Percentiles rank a stretch among this genome's conserved stretches.
These are phyloP conservation scores for Insectozyma bohioensis DNA, from an alignment of 1,139 yeast genomes.

Conservation along the genomic window DNA sequence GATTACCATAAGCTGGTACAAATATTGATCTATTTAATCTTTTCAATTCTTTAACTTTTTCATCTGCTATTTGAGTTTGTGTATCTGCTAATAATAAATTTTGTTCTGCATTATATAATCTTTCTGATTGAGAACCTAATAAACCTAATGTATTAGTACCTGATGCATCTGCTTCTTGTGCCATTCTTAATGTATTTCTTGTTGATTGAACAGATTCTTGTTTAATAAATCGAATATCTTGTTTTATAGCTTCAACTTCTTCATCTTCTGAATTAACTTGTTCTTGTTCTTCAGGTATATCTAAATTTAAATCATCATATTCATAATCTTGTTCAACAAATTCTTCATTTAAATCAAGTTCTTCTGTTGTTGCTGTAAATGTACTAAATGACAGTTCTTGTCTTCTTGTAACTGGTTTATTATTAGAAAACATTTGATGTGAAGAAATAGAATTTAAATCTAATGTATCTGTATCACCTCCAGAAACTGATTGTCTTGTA, in stretches of 20 bases:
- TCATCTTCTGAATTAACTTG: constrained; percentile 65
- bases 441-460: constrained; percentile 45
- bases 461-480: constrained; percentile 34
- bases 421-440: constrained; percentile 28
- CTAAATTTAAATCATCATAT: constrained; percentile 39
- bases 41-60: constrained; percentile 77
- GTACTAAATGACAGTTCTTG: constrained; percentile 18
- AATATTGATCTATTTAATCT: constrained; percentile 80
- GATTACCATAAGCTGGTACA: constrained; percentile 79
- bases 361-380: no score
- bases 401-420: constrained; percentile 27
- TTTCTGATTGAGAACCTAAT: constrained; percentile 89
- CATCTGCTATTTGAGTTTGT: constrained; percentile 81
- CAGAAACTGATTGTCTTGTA: constrained; percentile 10
- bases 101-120: constrained; percentile 76
- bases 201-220: constrained; percentile 87
- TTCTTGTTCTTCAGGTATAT: constrained; percentile 48
- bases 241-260: constrained; percentile 85
- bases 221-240: constrained; percentile 80
- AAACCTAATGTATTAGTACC: constrained; percentile 90
- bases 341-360: constrained; percentile 34
- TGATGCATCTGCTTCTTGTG: constrained; percentile 88
- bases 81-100: constrained; percentile 75
- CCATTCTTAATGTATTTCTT: constrained; percentile 81
- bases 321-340: constrained; percentile 27